These are phyloP conservation scores for Xanthoceras sorbifolium DNA, from an alignment of 345 rosid genomes.

Conservation along the genomic window DNA sequence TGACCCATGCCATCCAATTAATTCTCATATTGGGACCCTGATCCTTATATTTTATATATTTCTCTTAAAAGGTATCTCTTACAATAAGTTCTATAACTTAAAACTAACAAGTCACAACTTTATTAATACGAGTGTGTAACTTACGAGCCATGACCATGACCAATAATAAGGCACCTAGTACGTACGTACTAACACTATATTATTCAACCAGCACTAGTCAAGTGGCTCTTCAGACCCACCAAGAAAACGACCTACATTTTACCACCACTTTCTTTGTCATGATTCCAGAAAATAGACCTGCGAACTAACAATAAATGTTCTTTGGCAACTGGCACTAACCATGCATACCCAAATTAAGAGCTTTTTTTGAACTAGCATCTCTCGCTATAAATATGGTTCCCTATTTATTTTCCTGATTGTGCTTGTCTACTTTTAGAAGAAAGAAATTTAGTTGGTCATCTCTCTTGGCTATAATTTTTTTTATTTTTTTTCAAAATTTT, in stretches of 20 bases:
- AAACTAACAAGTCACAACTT: too few relatives aligned
- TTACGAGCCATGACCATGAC: too few relatives aligned
- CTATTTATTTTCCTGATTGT: background rate
- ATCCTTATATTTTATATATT: too few relatives aligned
- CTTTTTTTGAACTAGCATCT: constrained; percentile 6
- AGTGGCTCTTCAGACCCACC: constrained; percentile 1
- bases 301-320: constrained; percentile 26
- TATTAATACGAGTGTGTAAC: too few relatives aligned
- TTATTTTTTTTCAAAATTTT: too few relatives aligned
- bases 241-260: constrained; percentile 3
- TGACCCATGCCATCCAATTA: too few relatives aligned
- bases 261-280: constrained; percentile 21
- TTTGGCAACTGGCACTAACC: background rate
- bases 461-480: too few relatives aligned
- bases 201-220: background rate
- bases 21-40: too few relatives aligned
- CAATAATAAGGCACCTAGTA: too few relatives aligned
- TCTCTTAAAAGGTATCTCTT: too few relatives aligned
- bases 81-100: too few relatives aligned
- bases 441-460: background rate
- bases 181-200: background rate
- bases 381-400: constrained; percentile 30
- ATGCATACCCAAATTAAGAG: background rate
- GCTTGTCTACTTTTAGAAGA: background rate
- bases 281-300: constrained; percentile 29